phyloP scores from a whole-genome alignment of 495 filamentous ascomycete genomes.

The Elaphomyces granulatus region DNA sequence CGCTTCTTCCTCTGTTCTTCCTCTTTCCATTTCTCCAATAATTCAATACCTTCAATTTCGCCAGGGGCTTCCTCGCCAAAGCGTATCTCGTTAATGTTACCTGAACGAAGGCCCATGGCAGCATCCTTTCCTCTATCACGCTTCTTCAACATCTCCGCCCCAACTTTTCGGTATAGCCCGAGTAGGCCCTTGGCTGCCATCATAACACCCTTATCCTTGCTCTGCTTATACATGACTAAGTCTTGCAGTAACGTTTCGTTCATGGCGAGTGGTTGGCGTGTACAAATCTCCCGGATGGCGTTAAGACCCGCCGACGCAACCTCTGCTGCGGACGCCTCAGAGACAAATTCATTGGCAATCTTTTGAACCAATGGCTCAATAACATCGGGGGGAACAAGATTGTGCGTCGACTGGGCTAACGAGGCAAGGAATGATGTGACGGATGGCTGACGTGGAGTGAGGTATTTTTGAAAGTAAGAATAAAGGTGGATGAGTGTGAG shows the following conservation, averaged over 20 bases:
- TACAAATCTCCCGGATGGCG: conserved; percentile 86
- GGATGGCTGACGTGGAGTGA: conserved; percentile 76
- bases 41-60: conserved; percentile 81
- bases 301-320: conserved; percentile 90
- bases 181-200: conserved; percentile 92
- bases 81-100: conserved; percentile 51
- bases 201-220: conserved; percentile 93
- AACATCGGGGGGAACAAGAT: conserved; percentile 81
- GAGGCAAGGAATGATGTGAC: conserved; percentile 93
- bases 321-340: conserved; percentile 79
- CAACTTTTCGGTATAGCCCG: conserved; percentile 78
- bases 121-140: conserved; percentile 86
- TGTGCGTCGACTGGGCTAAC: conserved; percentile 81
- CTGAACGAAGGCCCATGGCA: conserved; percentile 61
- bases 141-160: conserved; percentile 76
- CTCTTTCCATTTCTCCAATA: conserved; percentile 86
- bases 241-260: conserved; percentile 91
- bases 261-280: conserved; percentile 86
- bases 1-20: conserved; percentile 65
- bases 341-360: conserved; percentile 97
- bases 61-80: conserved; percentile 69
- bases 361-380: conserved; percentile 86
- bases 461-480: conserved; percentile 72
- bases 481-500: conserved; percentile 73
- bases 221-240: conserved; percentile 88